A percentile compares a stretch with the other conserved stretches of the same genome.
Evolutionary conservation across 495 filamentous ascomycete species (phyloP).

Genomic region (Alectoria sarmentosa): DNA sequence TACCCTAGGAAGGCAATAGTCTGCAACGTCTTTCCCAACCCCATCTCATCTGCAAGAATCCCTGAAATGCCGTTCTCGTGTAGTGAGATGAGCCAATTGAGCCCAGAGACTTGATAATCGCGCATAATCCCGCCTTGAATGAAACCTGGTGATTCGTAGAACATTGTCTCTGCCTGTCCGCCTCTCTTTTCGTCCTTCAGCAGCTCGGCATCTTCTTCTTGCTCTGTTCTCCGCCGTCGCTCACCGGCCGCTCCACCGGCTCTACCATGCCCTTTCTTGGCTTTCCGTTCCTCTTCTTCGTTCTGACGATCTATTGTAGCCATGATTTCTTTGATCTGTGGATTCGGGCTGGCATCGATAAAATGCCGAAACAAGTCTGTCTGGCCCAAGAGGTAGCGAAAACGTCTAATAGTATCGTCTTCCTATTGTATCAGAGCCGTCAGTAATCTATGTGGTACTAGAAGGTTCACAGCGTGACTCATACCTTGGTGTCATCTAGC

Average conservation of each 20-base stretch:
- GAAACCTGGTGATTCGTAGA: slow-evolving; percentile 85
- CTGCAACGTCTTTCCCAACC: slow-evolving; percentile 88
- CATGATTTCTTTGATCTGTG: slow-evolving; percentile 84
- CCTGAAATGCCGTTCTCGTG: slow-evolving; percentile 99
- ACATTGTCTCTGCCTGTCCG: slow-evolving; percentile 77
- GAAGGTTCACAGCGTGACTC: not conserved
- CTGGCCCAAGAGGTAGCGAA: slow-evolving; percentile 89
- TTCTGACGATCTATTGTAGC: slow-evolving; percentile 89
- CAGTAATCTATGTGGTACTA: slow-evolving; percentile 16
- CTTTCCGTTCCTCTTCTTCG: slow-evolving; percentile 59
- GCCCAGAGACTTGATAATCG: slow-evolving; percentile 88
- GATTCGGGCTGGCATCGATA: slow-evolving; percentile 94
- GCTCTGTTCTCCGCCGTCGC: slow-evolving; percentile 81
- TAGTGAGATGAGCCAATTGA: slow-evolving; percentile 98
- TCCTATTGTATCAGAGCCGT: slow-evolving; percentile 49
- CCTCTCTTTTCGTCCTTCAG: slow-evolving; percentile 85
- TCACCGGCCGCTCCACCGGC: slow-evolving; percentile 79
- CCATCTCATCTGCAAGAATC: slow-evolving; percentile 97
- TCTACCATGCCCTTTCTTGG: slow-evolving; percentile 64
- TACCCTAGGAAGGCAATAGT: slow-evolving; percentile 91
- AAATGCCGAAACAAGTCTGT: slow-evolving; percentile 99
- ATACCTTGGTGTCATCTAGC: slow-evolving; percentile 85
- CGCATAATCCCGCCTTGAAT: slow-evolving; percentile 83
- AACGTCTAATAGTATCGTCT: slow-evolving; percentile 90
- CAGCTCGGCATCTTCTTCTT: slow-evolving; percentile 95